Base-by-base conservation (phyloP, 306 rosid genomes). In the Potentilla sterilis region DNA sequence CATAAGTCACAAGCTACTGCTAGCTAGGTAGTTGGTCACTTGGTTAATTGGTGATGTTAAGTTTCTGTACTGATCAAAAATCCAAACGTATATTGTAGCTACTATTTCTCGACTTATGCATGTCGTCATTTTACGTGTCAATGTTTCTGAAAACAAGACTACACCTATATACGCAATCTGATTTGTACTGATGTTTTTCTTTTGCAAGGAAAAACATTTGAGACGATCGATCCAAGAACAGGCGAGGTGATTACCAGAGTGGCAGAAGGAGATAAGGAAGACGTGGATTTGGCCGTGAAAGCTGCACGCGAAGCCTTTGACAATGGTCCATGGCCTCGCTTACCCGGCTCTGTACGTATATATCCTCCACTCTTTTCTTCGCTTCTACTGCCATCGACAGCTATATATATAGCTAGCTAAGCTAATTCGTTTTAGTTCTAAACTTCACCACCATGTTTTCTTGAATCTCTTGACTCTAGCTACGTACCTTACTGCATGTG, bases 261-360 rank as follows among this genome's bases (percentile, higher is more conserved):
- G 3, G 88, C 97, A 4, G 95, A 92, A 46, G 98, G 88, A 21
- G 63, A 59, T 3, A 84, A 78, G 67, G 88, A 87, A 41, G 98
- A 94, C 21, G 78, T 92, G 34, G 93, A 94, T 19, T 47, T 85
- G 62, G 98, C 98, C 5, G 98, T 92, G 0, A 84, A 86, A 47
- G 98, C 93, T 3, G 98, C 97, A 14, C 96, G 98, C 49, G 76
- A 69, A 0, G 98, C 98, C 67, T 94, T 94, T 15, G 97, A 94
- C 66, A 24, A 77, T 5, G 98, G 98, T 61, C 88, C 96, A 68
- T 94, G 98, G 97, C 98, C 98, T 1, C 92, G 97, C 44, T 64
- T 88, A 57, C 75, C 97, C 9, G 96, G 89, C 61, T 64, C 67
- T 13, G 97, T 92, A 88, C 0, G 98, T 81, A 46, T 9, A 6